Percentiles rank a stretch among this genome's conserved stretches.
phyloP scores from a whole-genome alignment of 768 basidiomycete species.

The Pulveroboletus sp. region DNA sequence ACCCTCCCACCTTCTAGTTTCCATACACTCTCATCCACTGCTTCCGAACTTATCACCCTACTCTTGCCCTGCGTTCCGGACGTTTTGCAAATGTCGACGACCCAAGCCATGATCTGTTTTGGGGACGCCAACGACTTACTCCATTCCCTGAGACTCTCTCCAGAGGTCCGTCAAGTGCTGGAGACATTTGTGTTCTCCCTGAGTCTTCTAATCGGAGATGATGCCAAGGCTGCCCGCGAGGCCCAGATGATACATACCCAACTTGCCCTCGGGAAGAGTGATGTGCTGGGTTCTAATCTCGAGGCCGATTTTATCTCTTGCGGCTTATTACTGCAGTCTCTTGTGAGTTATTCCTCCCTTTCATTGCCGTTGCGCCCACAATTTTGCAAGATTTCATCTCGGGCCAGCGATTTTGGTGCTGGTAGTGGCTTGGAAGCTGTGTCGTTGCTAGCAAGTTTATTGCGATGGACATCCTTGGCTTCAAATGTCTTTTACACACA shows the following conservation, averaged over 20 bases:
- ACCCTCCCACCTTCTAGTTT: constrained; percentile 48
- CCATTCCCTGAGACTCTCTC: constrained; percentile 49
- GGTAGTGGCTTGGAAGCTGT: constrained; percentile 54
- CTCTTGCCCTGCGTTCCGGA: constrained; percentile 61
- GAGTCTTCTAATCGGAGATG: constrained; percentile 62
- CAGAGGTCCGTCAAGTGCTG: constrained; percentile 52
- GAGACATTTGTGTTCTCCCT: constrained; percentile 60
- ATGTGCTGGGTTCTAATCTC: constrained; percentile 54
- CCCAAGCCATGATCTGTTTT: constrained; percentile 52
- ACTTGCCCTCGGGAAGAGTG: constrained; percentile 54
- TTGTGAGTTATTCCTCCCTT: constrained; percentile 41
- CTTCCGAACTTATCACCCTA: constrained; percentile 62
- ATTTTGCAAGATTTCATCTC: constrained; percentile 49
- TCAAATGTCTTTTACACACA: constrained; percentile 67
- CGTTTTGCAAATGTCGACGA: constrained; percentile 57
- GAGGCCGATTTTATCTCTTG: constrained; percentile 66
- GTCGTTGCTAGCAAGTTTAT: constrained; percentile 51
- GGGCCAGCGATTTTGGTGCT: constrained; percentile 60
- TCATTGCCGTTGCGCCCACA: background rate
- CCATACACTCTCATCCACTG: constrained; percentile 55
- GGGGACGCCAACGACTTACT: constrained; percentile 54
- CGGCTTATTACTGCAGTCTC: constrained; percentile 55
- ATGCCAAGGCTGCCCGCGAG: constrained; percentile 66
- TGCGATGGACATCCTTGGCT: constrained; percentile 64
- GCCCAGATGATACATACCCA: constrained; percentile 73